phyloP scores from a whole-genome alignment of 306 rosid species.

The Calophaca sinica region DNA sequence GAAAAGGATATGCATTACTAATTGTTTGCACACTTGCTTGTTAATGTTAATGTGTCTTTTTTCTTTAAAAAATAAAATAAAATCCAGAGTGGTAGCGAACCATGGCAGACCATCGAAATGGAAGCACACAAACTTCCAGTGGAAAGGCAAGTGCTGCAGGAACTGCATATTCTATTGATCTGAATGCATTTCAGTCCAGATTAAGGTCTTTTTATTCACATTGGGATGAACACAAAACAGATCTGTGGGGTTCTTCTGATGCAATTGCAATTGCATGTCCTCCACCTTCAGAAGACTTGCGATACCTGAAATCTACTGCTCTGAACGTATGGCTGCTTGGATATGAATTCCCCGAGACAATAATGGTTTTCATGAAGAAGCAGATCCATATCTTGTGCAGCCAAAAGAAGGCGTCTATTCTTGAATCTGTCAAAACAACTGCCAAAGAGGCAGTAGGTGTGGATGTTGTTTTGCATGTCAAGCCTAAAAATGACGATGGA shows the following conservation, averaged over 20 bases:
- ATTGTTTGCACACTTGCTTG: background rate
- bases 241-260: slow-evolving; percentile 81
- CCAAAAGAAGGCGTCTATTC: slow-evolving; percentile 87
- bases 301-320: slow-evolving; percentile 89
- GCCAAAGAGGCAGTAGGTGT: slow-evolving; percentile 76
- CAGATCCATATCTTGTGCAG: slow-evolving; percentile 88
- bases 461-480: slow-evolving; percentile 83
- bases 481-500: slow-evolving; percentile 85
- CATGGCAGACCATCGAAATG: slow-evolving; percentile 90
- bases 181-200: slow-evolving; percentile 64
- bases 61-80: too few relatives aligned
- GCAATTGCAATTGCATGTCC: slow-evolving; percentile 76
- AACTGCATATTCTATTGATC: slow-evolving; percentile 66
- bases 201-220: slow-evolving; percentile 67
- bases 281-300: slow-evolving; percentile 88
- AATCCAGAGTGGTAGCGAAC: background rate
- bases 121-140: slow-evolving; percentile 63
- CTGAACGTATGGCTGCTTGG: slow-evolving; percentile 85
- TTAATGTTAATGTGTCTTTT: too few relatives aligned
- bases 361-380: slow-evolving; percentile 82
- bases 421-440: slow-evolving; percentile 71
- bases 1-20: background rate
- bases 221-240: slow-evolving; percentile 72
- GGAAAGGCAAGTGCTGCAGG: slow-evolving; percentile 69
- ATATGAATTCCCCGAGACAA: slow-evolving; percentile 92